Base-by-base conservation (phyloP, 768 basidiomycete genomes). In the Boletus eberwhitei region DNA sequence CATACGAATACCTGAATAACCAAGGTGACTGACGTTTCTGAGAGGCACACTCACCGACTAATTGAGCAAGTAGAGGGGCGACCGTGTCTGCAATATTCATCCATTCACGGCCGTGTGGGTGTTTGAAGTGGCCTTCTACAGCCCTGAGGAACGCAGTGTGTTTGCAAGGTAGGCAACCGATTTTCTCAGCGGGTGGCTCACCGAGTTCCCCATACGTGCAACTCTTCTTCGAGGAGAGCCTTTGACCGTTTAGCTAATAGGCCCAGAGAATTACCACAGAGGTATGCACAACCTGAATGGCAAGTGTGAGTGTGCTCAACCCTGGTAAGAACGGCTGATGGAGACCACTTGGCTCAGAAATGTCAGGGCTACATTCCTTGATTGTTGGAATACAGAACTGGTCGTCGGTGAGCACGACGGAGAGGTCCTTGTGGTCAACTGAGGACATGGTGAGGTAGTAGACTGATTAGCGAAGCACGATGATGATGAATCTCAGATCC, bases 211-310 rank as follows among this genome's bases (percentile, higher is more conserved):
- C 97, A 99, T 29, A 86, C 86, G 46, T 80, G 68, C 48, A 98
- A 71, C 71, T 99, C 97, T 71, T 96, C 83, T 58, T 88, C 74
- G 16, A 98, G 75, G 41, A 94, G 77, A 56, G 77, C 68, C 58
- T 81, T 79, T 31, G 94, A 88, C 36, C 82, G 77, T 68, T 85
- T 90, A 41, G 90, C 82, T 64, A 91, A 75, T 51, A 88, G 78
- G 5, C 97, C 97, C 11, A 98, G 81, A 24, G 94, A 98, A 74
- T 99, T 98, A 34, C 97, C 97, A 68, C 92, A 95, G 48, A 99
- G 84, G 71, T 99, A 99, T 34, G 86, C 83, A 69, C 84, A 86
- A 77, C 70, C 72, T 75, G 57, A 21, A 61, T 52, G 43, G 44
- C 39, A 49, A 29, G 16, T n/a, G 38, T 69, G 44, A 66, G 65